Percentiles rank a stretch among this genome's conserved stretches.
Conservation (phyloP, 345 rosid genomes). For the Anastatica hierochuntica region DNA sequence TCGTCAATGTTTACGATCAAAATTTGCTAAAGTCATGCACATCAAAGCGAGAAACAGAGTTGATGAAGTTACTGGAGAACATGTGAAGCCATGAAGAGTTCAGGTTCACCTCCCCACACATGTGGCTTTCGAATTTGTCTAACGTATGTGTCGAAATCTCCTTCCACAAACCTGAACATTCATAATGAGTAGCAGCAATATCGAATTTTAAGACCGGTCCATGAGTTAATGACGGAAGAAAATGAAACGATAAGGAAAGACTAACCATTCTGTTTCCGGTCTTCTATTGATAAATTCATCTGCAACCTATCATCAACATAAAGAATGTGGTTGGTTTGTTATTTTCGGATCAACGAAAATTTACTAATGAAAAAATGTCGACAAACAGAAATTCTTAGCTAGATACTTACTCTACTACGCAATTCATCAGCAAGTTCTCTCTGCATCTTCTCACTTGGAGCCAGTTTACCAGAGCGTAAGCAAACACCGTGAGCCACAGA, state of each 20-base stretch:
- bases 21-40: not conserved
- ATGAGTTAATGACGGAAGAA: not conserved
- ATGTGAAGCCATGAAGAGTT: slow-evolving; percentile 90
- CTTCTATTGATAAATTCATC: slow-evolving; percentile 91
- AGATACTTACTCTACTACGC: slow-evolving; percentile 36
- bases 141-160: slow-evolving; percentile 78
- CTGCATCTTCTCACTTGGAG: slow-evolving; percentile 60
- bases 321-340: no score
- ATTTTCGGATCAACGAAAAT: no score
- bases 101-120: slow-evolving; percentile 99
- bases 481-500: slow-evolving; percentile 86
- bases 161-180: slow-evolving; percentile 85
- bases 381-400: no score
- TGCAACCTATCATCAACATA: slow-evolving; percentile 73
- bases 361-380: no score
- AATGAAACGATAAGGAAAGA: not conserved
- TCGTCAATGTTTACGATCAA: no score
- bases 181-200: not conserved
- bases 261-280: slow-evolving; percentile 77
- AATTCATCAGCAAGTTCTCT: slow-evolving; percentile 80
- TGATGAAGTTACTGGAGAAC: slow-evolving; percentile 52
- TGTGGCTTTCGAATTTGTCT: slow-evolving; percentile 70
- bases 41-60: not conserved
- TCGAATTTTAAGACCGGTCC: not conserved
- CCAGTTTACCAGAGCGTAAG: slow-evolving; percentile 48